These are phyloP conservation scores for Hyphodiscus hymeniophilus DNA, from an alignment of 495 filamentous ascomycete species.

Conservation along the genomic window DNA sequence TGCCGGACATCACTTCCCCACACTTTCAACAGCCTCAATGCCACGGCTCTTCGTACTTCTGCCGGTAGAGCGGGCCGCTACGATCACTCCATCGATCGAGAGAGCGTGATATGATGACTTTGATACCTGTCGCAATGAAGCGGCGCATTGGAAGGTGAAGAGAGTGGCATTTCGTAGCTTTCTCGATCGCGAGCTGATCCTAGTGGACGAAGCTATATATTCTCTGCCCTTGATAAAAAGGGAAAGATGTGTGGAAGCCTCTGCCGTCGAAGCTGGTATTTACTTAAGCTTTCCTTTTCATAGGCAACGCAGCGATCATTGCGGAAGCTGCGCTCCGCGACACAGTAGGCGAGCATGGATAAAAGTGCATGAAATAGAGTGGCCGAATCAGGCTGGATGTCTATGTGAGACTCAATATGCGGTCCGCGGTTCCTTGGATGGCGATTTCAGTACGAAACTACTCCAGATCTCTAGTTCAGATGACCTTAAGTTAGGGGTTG, in stretches of 20 bases:
- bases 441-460: not conserved
- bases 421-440: constrained; percentile 1
- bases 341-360: not conserved
- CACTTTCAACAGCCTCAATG: not conserved
- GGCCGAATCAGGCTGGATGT: not conserved
- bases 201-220: no score
- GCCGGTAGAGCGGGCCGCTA: not conserved
- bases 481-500: not conserved
- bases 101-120: no score
- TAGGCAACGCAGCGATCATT: no score
- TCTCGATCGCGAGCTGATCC: no score
- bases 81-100: no score
- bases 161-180: no score
- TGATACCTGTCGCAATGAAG: no score
- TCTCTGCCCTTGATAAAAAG: no score
- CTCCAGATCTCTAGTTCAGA: not conserved
- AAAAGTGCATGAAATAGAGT: not conserved
- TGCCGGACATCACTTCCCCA: not conserved
- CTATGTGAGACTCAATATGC: constrained; percentile 1
- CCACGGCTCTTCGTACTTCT: not conserved
- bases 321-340: no score
- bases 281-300: not conserved
- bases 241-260: no score
- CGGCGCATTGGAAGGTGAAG: no score
- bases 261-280: no score